These are phyloP conservation scores for Amauroascus niger DNA, from an alignment of 2,329 filamentous ascomycete species.

Conservation along the genomic window DNA sequence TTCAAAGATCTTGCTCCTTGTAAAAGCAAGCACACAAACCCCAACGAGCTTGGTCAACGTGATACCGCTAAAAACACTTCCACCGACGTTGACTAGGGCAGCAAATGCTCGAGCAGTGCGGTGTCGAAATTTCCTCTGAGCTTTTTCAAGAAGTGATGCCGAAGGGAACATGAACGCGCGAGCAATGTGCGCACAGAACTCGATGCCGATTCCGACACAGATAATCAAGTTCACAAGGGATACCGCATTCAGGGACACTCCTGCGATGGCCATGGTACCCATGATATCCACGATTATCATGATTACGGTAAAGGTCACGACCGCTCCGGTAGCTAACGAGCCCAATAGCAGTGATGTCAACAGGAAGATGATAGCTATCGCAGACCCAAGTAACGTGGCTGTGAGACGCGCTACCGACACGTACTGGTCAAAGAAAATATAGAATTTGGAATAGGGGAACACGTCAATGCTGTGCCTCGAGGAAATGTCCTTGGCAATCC, in stretches of 20 bases:
- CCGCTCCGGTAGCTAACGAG: constrained; percentile 66
- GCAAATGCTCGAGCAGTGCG: constrained; percentile 84
- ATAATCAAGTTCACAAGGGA: constrained; percentile 94
- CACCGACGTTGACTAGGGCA: constrained; percentile 86
- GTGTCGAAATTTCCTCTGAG: constrained; percentile 66
- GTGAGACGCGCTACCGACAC: constrained; percentile 73
- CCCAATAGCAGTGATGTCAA: constrained; percentile 74
- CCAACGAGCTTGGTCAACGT: constrained; percentile 91
- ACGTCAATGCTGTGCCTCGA: constrained; percentile 65
- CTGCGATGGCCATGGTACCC: constrained; percentile 81
- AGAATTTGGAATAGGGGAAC: constrained; percentile 95
- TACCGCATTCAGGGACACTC: constrained; percentile 87
- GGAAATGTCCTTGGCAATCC: constrained; percentile 70
- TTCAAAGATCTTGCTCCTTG: constrained; percentile 95
- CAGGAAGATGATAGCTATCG: constrained; percentile 73
- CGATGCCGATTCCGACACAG: constrained; percentile 89
- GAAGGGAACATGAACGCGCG: constrained; percentile 93
- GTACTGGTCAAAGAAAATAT: constrained; percentile 99
- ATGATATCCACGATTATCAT: constrained; percentile 95
- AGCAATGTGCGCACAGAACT: constrained; percentile 95
- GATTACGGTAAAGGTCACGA: constrained; percentile 75
- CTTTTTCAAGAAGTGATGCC: constrained; percentile 67
- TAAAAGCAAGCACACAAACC: constrained; percentile 86
- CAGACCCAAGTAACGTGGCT: constrained; percentile 67
- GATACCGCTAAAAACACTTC: constrained; percentile 90